These are phyloP conservation scores for Citrus sinensis DNA, from an alignment of 345 rosid genomes.

Conservation along the genomic window DVS_A1.0 CM039167.1:8886001-8886500, in stretches of 20 bases:
- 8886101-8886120: conserved; percentile 98
- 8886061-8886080: conserved; percentile 91
- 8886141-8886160: neutral
- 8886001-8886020: conserved; percentile 43
- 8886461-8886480: neutral
- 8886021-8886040: conserved; percentile 93
- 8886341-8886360: conserved; percentile 76
- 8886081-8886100: conserved; percentile 99
- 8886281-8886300: conserved; percentile 94
- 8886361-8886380: conserved; percentile 93
- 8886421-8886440: neutral
- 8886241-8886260: conserved; percentile 96
- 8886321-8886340: conserved; percentile 88
- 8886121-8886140: conserved; percentile 20
- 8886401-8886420: conserved; percentile 16
- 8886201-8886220: conserved; percentile 2
- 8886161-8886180: neutral
- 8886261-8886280: conserved; percentile 93
- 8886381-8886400: conserved; percentile 88
- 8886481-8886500: neutral
- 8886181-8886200: neutral
- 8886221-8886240: conserved; percentile 58
- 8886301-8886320: conserved; percentile 98
- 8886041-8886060: conserved; percentile 96
- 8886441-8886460: neutral